A percentile compares a stretch with the other conserved stretches of the same genome.
phyloP scores from a whole-genome alignment of 805 yeast species.

The Saccharomycopsis javanensis region DNA sequence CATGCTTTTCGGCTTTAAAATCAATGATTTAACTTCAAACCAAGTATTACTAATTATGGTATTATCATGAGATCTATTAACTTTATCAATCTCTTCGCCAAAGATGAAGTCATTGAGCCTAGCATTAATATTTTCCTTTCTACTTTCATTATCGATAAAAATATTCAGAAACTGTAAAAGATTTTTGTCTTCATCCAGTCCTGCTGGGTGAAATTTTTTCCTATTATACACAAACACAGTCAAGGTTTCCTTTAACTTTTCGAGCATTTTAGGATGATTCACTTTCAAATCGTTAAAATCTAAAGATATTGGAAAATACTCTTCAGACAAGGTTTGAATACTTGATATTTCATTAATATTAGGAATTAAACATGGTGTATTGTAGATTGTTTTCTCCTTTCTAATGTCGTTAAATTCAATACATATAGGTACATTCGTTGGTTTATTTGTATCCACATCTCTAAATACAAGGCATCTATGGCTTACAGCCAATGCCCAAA shows the following conservation, averaged over 20 bases:
- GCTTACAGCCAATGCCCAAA: slow-evolving; percentile 82
- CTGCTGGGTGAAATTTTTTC: slow-evolving; percentile 28
- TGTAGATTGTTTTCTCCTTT: slow-evolving; percentile 25
- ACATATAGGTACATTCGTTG: slow-evolving; percentile 35
- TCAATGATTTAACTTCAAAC: slow-evolving; percentile 39
- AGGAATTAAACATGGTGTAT: slow-evolving; percentile 67
- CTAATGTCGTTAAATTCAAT: slow-evolving; percentile 29
- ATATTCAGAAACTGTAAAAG: slow-evolving; percentile 8
- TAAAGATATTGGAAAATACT: slow-evolving; percentile 45
- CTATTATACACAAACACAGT: slow-evolving; percentile 45
- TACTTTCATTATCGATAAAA: neutral
- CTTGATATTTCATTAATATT: slow-evolving; percentile 38
- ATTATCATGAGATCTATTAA: neutral
- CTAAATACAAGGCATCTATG: slow-evolving; percentile 72
- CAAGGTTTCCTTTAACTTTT: slow-evolving; percentile 33
- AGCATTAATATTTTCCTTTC: neutral
- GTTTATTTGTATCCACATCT: slow-evolving; percentile 52
- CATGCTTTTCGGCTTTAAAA: slow-evolving; percentile 30
- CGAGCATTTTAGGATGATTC: slow-evolving; percentile 27
- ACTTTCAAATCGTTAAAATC: slow-evolving; percentile 34
- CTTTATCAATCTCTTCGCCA: neutral
- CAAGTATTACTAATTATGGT: slow-evolving; percentile 40
- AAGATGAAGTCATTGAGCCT: slow-evolving; percentile 10
- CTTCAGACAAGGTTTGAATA: slow-evolving; percentile 38
- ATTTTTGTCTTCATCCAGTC: neutral